phyloP scores from a whole-genome alignment of 768 basidiomycete species.

The Pulveroboletus sp. region DNA sequence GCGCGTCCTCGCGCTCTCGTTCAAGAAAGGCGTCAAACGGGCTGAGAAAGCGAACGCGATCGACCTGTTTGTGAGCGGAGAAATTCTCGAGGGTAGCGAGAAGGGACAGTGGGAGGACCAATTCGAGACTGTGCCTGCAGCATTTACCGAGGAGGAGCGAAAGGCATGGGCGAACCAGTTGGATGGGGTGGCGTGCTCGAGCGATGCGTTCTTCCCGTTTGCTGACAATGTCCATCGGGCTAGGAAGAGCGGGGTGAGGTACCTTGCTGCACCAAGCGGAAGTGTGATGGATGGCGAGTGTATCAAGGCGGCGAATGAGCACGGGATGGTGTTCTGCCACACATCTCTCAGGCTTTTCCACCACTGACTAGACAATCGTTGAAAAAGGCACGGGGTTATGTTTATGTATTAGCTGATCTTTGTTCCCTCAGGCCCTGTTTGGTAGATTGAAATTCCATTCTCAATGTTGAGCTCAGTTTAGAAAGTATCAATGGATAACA shows the following conservation, averaged over 20 bases:
- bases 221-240: conserved; percentile 96
- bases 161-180: conserved; percentile 69
- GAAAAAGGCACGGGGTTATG: not conserved
- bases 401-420: conserved; percentile 2
- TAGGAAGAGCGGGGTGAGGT: conserved; percentile 84
- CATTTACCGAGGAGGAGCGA: conserved; percentile 66
- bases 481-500: too few relatives aligned
- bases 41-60: conserved; percentile 99
- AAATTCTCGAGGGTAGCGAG: conserved; percentile 85
- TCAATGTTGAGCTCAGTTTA: too few relatives aligned
- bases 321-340: conserved; percentile 86
- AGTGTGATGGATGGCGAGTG: conserved; percentile 98
- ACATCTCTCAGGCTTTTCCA: conserved; percentile 88
- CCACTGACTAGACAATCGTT: conserved; percentile 41
- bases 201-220: conserved; percentile 99
- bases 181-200: conserved; percentile 86
- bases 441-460: too few relatives aligned
- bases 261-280: conserved; percentile 87
- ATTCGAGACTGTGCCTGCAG: conserved; percentile 68
- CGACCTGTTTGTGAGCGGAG: conserved; percentile 91
- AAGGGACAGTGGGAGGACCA: conserved; percentile 85
- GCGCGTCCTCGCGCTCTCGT: conserved; percentile 85
- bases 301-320: conserved; percentile 94
- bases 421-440: not conserved
- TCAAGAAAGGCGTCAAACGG: conserved; percentile 96